phyloP scores from a whole-genome alignment of 441 rosid genomes.

The Arabidopsis lyrata region DNA sequence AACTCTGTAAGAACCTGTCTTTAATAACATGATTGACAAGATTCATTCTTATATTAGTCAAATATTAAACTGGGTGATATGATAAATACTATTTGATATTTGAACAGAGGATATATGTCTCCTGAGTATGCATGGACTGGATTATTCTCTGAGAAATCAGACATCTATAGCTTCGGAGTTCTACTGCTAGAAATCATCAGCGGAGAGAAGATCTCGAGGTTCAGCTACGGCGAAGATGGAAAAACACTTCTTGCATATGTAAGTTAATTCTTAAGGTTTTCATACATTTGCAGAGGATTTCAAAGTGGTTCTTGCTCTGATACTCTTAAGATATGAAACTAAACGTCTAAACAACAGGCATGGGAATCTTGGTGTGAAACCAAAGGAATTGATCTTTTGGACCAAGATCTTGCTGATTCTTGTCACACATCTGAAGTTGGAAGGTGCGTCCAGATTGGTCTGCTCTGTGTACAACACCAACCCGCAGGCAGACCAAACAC shows the following conservation, averaged over 20 bases:
- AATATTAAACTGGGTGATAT: no score
- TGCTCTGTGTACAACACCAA: conserved; percentile 35
- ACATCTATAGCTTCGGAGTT: conserved; percentile 64
- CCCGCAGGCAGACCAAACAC: conserved; percentile 32
- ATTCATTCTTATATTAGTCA: no score
- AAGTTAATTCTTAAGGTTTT: conserved; percentile 31
- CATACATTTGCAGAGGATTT: neutral
- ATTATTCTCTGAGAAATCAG: conserved; percentile 58
- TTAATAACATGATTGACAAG: no score
- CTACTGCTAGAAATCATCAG: conserved; percentile 61
- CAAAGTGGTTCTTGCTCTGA: neutral
- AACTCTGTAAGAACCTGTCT: conserved; percentile 32
- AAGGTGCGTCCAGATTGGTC: conserved; percentile 31
- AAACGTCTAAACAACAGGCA: neutral
- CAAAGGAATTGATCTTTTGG: conserved; percentile 24
- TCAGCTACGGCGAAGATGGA: conserved; percentile 40
- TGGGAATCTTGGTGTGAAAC: conserved; percentile 34
- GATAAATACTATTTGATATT: no score
- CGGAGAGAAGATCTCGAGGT: conserved; percentile 56
- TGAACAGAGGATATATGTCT: conserved; percentile 50
- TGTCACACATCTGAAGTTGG: neutral
- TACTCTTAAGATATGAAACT: neutral
- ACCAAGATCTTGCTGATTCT: conserved; percentile 8
- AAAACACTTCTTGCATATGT: conserved; percentile 54
- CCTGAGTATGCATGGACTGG: conserved; percentile 65